Base-by-base conservation (phyloP, 192 early-diverging fungal species). In the Coemansia brasiliensis region DNA sequence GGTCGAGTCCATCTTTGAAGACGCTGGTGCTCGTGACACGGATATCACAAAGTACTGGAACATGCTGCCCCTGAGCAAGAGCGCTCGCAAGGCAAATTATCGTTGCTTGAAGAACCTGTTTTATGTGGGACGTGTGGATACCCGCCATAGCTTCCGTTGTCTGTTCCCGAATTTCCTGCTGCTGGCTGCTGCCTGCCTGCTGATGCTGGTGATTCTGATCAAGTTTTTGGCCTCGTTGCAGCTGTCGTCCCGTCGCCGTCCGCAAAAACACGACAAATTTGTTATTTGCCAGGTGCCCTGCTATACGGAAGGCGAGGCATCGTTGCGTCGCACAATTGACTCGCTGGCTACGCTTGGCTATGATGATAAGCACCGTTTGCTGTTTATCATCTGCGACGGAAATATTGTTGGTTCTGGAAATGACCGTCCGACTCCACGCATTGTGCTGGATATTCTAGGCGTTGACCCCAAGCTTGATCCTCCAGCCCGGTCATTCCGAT, bases 281-380 rank as follows among this genome's bases (percentile, higher is more conserved):
- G 88, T 96, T 53, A 94, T 98, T 69, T 89, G 88, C 56, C 89
- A 93, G 65, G 94, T 98, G 32, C 93, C 95, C 37, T 96, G 94
- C 73, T 96, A 96, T 69, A 94, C 94, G 1, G 94, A 96, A 80
- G 92, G 88, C 45, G 89, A 92, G 54, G 88, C 93, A 20, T 87
- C 85, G 13, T 79, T 96, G 29, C 81, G 85, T 16, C 86, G 90
- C 58, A 95, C 93, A 2, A 87, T 95, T 49, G 88, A 95, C 59
- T 87, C 89, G 16, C 79, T 95, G 21, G 84, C 93, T 3, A 67
- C 80, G 3, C 65, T 94, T 15, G 68, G 79, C 5, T 94, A 94
- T 53, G 90, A 93, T 57, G 89, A 95, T 78, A 93, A 92, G 57
- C 82, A 91, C 38, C 93, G 95, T 57, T 67, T 96, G 25, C 63